phyloP scores from a whole-genome alignment of 331 rosid genomes.

The Arachis monticola region DNA sequence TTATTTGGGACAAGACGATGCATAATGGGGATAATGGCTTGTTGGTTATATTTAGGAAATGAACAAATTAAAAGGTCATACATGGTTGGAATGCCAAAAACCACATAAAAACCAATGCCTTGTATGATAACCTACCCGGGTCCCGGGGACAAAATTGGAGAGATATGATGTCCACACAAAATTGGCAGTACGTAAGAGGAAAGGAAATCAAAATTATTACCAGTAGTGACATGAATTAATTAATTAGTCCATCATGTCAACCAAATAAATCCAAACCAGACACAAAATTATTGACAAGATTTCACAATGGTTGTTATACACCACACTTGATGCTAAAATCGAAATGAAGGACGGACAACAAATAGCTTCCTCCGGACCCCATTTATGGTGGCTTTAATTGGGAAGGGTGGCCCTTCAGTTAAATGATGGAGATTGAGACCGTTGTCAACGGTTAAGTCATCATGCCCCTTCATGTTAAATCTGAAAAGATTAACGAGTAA shows the following conservation, averaged over 20 bases:
- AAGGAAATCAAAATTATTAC: conserved; percentile 17
- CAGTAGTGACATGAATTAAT: neutral
- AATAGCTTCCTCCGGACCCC: conserved; percentile 42
- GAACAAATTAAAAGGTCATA: neutral
- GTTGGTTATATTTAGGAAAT: conserved; percentile 6
- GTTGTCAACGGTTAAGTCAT: no score
- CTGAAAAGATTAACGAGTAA: no score
- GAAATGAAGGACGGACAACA: conserved; percentile 10
- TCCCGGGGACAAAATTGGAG: conserved; percentile 7
- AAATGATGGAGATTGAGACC: neutral
- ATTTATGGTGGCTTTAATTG: conserved; percentile 12
- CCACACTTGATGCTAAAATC: conserved; percentile 39
- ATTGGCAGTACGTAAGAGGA: conserved; percentile 27
- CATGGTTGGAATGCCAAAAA: conserved; percentile 23
- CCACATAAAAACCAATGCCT: conserved; percentile 9
- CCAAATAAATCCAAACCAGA: conserved; percentile 38
- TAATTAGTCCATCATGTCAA: conserved; percentile 34
- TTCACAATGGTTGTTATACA: conserved; percentile 20
- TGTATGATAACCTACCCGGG: conserved; percentile 10
- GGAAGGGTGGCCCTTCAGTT: conserved; percentile 13
- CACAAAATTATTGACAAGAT: conserved; percentile 44
- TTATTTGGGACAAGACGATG: conserved; percentile 21
- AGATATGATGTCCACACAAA: conserved; percentile 53
- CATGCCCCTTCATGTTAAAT: no score
- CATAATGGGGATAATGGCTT: neutral